Evolutionary conservation across 73 alveolate species (phyloP).

Genomic region (Tetrahymena borealis): DNA sequence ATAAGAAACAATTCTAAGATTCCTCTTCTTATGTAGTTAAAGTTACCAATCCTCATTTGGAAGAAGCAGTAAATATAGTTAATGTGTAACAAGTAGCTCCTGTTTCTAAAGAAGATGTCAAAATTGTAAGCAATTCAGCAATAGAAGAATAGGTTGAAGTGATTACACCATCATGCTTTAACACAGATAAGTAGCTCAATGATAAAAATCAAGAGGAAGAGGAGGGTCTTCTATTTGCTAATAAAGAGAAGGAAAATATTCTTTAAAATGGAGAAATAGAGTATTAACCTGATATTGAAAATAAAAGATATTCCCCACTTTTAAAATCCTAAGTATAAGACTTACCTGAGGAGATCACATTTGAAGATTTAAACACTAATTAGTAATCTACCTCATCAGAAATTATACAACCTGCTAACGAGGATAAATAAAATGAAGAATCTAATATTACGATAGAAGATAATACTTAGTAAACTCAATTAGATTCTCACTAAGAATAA

Average conservation of each 20-base stretch:
- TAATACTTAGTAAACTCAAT: neutral
- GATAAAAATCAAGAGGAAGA: neutral
- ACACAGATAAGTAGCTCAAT: too few relatives aligned
- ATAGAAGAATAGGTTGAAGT: too few relatives aligned
- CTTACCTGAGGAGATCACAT: neutral
- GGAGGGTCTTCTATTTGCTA: neutral
- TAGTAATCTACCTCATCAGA: neutral
- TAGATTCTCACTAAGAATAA: neutral
- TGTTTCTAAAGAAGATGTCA: too few relatives aligned
- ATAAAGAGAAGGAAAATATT: neutral
- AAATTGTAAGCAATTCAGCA: too few relatives aligned
- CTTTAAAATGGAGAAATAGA: neutral
- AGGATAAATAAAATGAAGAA: neutral
- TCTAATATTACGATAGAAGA: neutral
- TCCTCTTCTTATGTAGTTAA: neutral
- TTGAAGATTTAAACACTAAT: neutral
- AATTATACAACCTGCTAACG: neutral
- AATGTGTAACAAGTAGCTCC: neutral
- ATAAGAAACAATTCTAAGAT: neutral
- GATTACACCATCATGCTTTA: too few relatives aligned
- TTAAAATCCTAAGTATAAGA: neutral
- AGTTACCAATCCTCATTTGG: neutral
- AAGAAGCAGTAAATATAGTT: neutral
- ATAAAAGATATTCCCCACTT: neutral
- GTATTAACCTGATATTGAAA: neutral